Evolutionary conservation across 2,329 filamentous ascomycete genomes (phyloP).

Genomic region (Arthroderma sp.): DNA sequence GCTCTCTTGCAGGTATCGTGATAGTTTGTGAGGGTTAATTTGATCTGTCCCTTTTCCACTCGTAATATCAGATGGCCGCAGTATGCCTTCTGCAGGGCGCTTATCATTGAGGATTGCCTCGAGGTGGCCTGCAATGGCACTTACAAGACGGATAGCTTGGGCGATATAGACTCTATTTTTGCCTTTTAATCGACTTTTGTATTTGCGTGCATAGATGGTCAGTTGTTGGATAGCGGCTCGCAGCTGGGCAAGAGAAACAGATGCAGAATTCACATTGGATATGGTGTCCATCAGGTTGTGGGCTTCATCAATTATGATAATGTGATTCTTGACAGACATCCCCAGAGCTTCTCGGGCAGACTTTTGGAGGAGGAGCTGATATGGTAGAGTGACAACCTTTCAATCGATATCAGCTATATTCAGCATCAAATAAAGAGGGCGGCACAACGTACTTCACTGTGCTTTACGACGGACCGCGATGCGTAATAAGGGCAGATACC

Average conservation of each 20-base stretch:
- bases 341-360: slow-evolving; percentile 76
- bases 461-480: slow-evolving; percentile 68
- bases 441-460: slow-evolving; percentile 49
- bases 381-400: slow-evolving; percentile 77
- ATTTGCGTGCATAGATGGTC: slow-evolving; percentile 69
- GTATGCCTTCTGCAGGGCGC: slow-evolving; percentile 48
- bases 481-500: slow-evolving; percentile 92
- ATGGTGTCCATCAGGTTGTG: slow-evolving; percentile 97
- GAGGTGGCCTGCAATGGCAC: slow-evolving; percentile 61
- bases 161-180: slow-evolving; percentile 86
- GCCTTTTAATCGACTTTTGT: slow-evolving; percentile 76
- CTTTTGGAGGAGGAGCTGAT: slow-evolving; percentile 76
- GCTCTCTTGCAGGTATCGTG: slow-evolving; percentile 77
- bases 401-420: slow-evolving; percentile 2
- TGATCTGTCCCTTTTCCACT: slow-evolving; percentile 81
- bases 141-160: slow-evolving; percentile 70
- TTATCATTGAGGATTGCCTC: slow-evolving; percentile 33
- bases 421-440: neutral
- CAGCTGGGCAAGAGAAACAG: slow-evolving; percentile 60
- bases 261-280: slow-evolving; percentile 68
- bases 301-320: slow-evolving; percentile 94
- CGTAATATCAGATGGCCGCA: slow-evolving; percentile 59
- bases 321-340: slow-evolving; percentile 70
- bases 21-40: slow-evolving; percentile 82
- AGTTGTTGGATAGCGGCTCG: slow-evolving; percentile 61